phyloP scores from a whole-genome alignment of 2,329 filamentous ascomycete species.

The Colletotrichum tropicicola region DNA sequence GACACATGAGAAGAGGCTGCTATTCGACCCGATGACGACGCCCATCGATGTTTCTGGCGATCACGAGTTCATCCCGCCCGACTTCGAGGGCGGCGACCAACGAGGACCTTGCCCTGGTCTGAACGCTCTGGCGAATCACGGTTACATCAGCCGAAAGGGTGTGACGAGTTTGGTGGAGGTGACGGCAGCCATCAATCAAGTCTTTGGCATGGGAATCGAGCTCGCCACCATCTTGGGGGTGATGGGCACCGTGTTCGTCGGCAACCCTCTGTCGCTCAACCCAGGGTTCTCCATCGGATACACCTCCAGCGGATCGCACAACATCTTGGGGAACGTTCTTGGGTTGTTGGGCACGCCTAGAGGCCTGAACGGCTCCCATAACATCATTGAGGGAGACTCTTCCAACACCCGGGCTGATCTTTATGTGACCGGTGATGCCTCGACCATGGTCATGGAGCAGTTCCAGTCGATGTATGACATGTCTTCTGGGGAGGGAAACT shows the following conservation, averaged over 20 bases:
- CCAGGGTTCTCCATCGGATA: slow-evolving; percentile 63
- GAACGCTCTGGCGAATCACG: slow-evolving; percentile 48
- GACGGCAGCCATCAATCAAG: slow-evolving; percentile 31
- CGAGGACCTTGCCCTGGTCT: slow-evolving; percentile 43
- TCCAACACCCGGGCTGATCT: slow-evolving; percentile 62
- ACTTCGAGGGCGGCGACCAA: slow-evolving; percentile 36
- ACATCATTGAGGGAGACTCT: slow-evolving; percentile 63
- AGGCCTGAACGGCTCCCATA: slow-evolving; percentile 61
- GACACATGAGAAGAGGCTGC: slow-evolving; percentile 28
- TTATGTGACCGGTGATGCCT: slow-evolving; percentile 59
- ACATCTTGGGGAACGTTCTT: slow-evolving; percentile 51
- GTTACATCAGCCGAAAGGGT: slow-evolving; percentile 42
- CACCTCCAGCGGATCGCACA: slow-evolving; percentile 44
- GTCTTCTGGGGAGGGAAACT: slow-evolving; percentile 22
- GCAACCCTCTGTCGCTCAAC: slow-evolving; percentile 58
- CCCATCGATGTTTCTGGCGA: slow-evolving; percentile 32
- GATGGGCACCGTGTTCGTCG: slow-evolving; percentile 56
- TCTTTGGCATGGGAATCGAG: slow-evolving; percentile 58
- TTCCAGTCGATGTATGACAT: slow-evolving; percentile 51
- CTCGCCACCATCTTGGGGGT: slow-evolving; percentile 50
- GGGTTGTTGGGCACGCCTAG: slow-evolving; percentile 55
- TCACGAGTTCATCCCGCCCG: slow-evolving; percentile 37
- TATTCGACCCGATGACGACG: slow-evolving; percentile 30
- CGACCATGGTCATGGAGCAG: slow-evolving; percentile 59
- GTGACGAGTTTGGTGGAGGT: slow-evolving; percentile 31